Evolutionary conservation across 2,329 filamentous ascomycete genomes (phyloP).

Genomic region (Rhynchosporium graminicola): DNA sequence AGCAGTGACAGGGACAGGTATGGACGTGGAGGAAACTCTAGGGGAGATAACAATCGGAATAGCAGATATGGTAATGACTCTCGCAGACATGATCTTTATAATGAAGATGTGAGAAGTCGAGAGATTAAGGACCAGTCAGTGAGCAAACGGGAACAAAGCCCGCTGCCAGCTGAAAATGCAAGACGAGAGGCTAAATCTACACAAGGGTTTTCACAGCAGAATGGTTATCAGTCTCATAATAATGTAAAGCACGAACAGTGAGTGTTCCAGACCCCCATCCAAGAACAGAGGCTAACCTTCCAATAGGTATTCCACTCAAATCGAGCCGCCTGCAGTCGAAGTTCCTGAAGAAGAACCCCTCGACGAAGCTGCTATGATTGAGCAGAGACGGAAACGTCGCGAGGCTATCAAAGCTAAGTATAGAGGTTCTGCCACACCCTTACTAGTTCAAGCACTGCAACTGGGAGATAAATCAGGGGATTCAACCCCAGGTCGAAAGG

Average conservation of each 20-base stretch:
- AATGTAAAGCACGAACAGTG: slow-evolving; percentile 46
- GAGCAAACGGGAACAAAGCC: slow-evolving; percentile 63
- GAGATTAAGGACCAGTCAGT: slow-evolving; percentile 59
- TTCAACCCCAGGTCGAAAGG: slow-evolving; percentile 35
- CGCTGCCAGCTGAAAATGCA: slow-evolving; percentile 57
- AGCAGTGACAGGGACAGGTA: slow-evolving; percentile 36
- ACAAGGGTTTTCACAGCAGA: slow-evolving; percentile 58
- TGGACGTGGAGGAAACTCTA: slow-evolving; percentile 27
- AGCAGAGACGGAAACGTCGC: slow-evolving; percentile 79
- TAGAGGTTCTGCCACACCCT: slow-evolving; percentile 66
- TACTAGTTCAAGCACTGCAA: slow-evolving; percentile 65
- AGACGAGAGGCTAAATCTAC: slow-evolving; percentile 69
- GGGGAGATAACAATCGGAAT: slow-evolving; percentile 30
- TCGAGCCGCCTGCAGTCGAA: slow-evolving; percentile 45
- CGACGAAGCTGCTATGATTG: slow-evolving; percentile 81
- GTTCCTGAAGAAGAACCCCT: slow-evolving; percentile 57
- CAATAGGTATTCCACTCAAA: slow-evolving; percentile 29
- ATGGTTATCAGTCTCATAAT: slow-evolving; percentile 44
- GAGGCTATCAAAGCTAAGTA: slow-evolving; percentile 86
- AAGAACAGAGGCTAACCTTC: slow-evolving; percentile 26
- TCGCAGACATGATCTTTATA: slow-evolving; percentile 33
- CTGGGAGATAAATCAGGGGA: slow-evolving; percentile 40
- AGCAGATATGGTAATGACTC: slow-evolving; percentile 22
- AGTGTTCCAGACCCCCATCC: background rate
- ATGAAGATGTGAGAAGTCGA: slow-evolving; percentile 49